These are phyloP conservation scores for Trametes polyzona DNA, from an alignment of 1,284 basidiomycete species.

Conservation along the genomic window DNA sequence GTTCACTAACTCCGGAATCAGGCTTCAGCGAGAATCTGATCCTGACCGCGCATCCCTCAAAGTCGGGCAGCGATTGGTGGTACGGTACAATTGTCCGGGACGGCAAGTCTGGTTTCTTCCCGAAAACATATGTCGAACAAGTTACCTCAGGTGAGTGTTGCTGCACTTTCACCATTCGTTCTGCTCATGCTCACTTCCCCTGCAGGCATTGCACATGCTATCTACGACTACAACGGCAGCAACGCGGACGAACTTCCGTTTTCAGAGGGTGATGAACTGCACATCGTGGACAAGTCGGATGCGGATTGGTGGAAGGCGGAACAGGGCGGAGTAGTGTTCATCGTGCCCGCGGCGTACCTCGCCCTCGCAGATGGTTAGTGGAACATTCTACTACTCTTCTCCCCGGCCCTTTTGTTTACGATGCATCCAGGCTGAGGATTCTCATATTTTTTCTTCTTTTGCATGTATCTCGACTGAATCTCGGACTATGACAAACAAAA, in stretches of 20 bases:
- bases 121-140: constrained; percentile 85
- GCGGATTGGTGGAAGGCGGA: constrained; percentile 95
- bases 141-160: constrained; percentile 62
- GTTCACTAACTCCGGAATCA: constrained; percentile 35
- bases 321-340: constrained; percentile 78
- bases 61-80: constrained; percentile 90
- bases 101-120: constrained; percentile 87
- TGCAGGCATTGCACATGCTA: constrained; percentile 73
- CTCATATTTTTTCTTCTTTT: constrained; percentile 55
- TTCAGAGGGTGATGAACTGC: constrained; percentile 74
- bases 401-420: constrained; percentile 63
- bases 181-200: constrained; percentile 17
- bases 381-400: constrained; percentile 39
- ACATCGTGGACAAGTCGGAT: constrained; percentile 81
- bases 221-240: constrained; percentile 76
- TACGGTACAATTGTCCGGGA: constrained; percentile 77
- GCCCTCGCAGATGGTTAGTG: constrained; percentile 88
- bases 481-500: constrained; percentile 30
- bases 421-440: constrained; percentile 73
- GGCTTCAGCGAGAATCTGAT: constrained; percentile 86
- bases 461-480: constrained; percentile 40
- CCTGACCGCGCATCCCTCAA: constrained; percentile 83
- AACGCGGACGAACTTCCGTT: constrained; percentile 85
- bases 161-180: constrained; percentile 26
- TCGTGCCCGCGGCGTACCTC: constrained; percentile 89